phyloP scores from a whole-genome alignment of 768 basidiomycete genomes.

The Rhizopogon rudus region DNA sequence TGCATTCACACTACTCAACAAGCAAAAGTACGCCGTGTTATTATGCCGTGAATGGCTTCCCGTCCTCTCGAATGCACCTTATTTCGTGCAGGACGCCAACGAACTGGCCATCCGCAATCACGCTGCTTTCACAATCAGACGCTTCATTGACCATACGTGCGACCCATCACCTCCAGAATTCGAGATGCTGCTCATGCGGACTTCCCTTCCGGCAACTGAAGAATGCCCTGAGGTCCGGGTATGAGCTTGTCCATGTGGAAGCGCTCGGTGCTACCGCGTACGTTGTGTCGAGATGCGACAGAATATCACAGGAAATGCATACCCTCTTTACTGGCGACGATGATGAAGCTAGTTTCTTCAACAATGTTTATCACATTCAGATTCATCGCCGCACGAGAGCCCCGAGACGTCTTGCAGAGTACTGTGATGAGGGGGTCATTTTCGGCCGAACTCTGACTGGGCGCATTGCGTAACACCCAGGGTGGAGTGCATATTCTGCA shows the following conservation, averaged over 20 bases:
- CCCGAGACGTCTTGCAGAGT: conserved; percentile 74
- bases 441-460: conserved; percentile 73
- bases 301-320: conserved; percentile 75
- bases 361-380: conserved; percentile 93
- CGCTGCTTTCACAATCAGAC: conserved; percentile 69
- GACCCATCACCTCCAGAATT: conserved; percentile 34
- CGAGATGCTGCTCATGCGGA: conserved; percentile 53
- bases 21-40: conserved; percentile 47
- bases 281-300: conserved; percentile 60
- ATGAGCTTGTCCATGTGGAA: conserved; percentile 85
- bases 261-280: conserved; percentile 73
- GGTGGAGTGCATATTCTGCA: conserved; percentile 81
- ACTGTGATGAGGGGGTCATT: conserved; percentile 60
- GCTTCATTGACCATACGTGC: conserved; percentile 47
- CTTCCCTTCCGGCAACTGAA: conserved; percentile 74
- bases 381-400: conserved; percentile 85
- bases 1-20: conserved; percentile 76
- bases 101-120: conserved; percentile 85
- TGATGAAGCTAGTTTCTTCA: conserved; percentile 94
- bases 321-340: conserved; percentile 82
- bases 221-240: conserved; percentile 71
- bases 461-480: conserved; percentile 65
- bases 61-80: conserved; percentile 75
- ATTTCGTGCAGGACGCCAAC: conserved; percentile 83
- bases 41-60: conserved; percentile 70